phyloP scores from a whole-genome alignment of 345 rosid species.

The Citrus sinensis region DVS_A1.0 CM039163.1:12527501-12528000 shows the following conservation, averaged over 20 bases:
- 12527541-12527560: too few relatives aligned
- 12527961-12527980: neutral
- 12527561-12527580: too few relatives aligned
- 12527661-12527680: neutral
- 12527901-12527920: too few relatives aligned
- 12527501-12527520: too few relatives aligned
- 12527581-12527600: neutral
- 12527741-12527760: neutral
- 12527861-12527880: neutral
- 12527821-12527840: neutral
- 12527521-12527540: too few relatives aligned
- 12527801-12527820: neutral
- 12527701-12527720: neutral
- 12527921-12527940: too few relatives aligned
- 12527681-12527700: neutral
- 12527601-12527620: neutral
- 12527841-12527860: neutral
- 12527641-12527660: neutral
- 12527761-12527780: neutral
- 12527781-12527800: neutral
- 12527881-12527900: neutral
- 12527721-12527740: neutral
- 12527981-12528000: neutral
- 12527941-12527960: too few relatives aligned
- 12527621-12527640: rapidly evolving